Conservation (phyloP, 2,329 filamentous ascomycete genomes). For the Cryphonectria parasitica region DNA sequence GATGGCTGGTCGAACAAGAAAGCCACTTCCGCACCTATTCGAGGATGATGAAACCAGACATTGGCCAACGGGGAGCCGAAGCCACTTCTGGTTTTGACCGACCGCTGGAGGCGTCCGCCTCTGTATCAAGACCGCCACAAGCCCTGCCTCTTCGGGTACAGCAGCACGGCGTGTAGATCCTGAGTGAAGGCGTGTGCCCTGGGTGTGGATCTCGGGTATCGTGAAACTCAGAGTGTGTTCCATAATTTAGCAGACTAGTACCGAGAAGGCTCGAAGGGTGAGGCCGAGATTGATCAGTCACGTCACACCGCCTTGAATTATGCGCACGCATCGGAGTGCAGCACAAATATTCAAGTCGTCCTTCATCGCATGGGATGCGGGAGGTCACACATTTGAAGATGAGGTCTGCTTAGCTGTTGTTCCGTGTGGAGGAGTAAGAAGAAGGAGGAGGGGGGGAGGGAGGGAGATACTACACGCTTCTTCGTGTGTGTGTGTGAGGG, state of each 20-base stretch:
- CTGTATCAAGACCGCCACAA: conserved; percentile 21
- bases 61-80: conserved; percentile 18
- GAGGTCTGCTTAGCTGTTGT: conserved; percentile 5
- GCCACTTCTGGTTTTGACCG: conserved; percentile 13
- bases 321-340: neutral
- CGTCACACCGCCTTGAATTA: neutral
- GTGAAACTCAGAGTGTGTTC: conserved; percentile 28
- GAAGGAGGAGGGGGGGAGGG: neutral
- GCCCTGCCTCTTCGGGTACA: neutral
- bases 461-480: neutral
- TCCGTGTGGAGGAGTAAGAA: neutral
- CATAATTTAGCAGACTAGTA: conserved; percentile 1
- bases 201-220: conserved; percentile 22
- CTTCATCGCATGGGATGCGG: conserved; percentile 8
- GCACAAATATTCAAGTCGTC: conserved; percentile 6
- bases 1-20: conserved; percentile 10
- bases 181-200: conserved; percentile 11
- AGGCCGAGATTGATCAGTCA: neutral
- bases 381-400: conserved; percentile 17
- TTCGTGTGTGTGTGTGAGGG: neutral
- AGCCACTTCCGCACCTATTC: conserved; percentile 12
- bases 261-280: neutral
- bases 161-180: conserved; percentile 23
- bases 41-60: conserved; percentile 27
- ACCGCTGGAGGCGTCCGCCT: neutral